Evolutionary conservation across 805 yeast species (phyloP).

Genomic region (Metschnikowia cubensis): DNA sequence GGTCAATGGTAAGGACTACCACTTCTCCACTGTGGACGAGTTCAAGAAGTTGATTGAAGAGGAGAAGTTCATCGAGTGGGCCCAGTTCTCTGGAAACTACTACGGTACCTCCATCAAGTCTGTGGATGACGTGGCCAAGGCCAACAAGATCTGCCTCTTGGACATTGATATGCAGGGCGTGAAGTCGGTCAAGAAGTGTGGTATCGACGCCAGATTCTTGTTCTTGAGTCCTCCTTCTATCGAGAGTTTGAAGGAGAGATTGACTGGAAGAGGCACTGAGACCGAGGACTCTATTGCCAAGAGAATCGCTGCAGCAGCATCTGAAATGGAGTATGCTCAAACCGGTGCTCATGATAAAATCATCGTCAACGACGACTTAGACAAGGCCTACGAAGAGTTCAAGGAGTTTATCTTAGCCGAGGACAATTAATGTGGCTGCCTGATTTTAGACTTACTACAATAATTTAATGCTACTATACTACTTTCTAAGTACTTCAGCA

Average conservation of each 20-base stretch:
- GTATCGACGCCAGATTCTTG: conserved; percentile 77
- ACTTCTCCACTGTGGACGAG: conserved; percentile 74
- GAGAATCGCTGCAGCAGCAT: conserved; percentile 81
- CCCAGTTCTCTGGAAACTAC: conserved; percentile 95
- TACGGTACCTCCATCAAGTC: conserved; percentile 91
- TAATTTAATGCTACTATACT: no score
- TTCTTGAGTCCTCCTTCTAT: conserved; percentile 92
- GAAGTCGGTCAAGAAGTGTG: conserved; percentile 78
- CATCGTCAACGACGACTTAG: conserved; percentile 88
- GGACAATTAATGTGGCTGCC: neutral
- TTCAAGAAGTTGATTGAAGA: conserved; percentile 74
- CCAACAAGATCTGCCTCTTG: conserved; percentile 77
- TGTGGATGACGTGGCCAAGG: conserved; percentile 64
- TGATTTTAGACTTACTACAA: no score
- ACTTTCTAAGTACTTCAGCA: no score
- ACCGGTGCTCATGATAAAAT: conserved; percentile 90
- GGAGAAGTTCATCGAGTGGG: conserved; percentile 90
- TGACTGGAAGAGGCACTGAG: conserved; percentile 92
- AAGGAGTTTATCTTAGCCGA: conserved; percentile 65
- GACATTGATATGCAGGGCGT: conserved; percentile 99
- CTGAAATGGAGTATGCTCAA: conserved; percentile 84
- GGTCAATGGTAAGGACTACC: conserved; percentile 81
- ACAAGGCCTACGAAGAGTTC: conserved; percentile 79
- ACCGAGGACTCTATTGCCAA: conserved; percentile 78
- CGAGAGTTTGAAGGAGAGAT: conserved; percentile 69